Evolutionary conservation across 192 early-diverging fungal genomes (phyloP).

Genomic region (Piromyces finnis): DNA sequence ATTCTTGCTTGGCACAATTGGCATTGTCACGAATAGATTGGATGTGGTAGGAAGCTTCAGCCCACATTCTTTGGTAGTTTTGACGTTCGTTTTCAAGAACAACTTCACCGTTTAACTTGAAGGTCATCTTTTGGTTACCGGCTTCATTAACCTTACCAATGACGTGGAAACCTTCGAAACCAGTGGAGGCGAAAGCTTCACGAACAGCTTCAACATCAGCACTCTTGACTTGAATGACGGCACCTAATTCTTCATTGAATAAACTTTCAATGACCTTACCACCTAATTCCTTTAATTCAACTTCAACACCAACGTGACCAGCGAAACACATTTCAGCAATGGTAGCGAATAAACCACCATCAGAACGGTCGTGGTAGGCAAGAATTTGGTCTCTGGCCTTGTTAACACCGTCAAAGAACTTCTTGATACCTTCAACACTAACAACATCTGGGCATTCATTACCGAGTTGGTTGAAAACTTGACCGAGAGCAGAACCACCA

Average conservation of each 20-base stretch:
- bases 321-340: conserved; percentile 93
- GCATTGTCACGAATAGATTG: conserved; percentile 82
- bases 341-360: conserved; percentile 90
- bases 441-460: conserved; percentile 75
- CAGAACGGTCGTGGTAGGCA: conserved; percentile 97
- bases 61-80: conserved; percentile 67
- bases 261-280: conserved; percentile 32
- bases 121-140: conserved; percentile 23
- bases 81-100: conserved; percentile 40
- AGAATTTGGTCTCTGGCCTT: conserved; percentile 37
- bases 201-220: conserved; percentile 30
- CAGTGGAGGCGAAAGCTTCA: conserved; percentile 19
- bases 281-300: conserved; percentile 39
- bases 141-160: conserved; percentile 35
- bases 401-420: conserved; percentile 67
- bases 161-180: conserved; percentile 35
- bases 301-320: conserved; percentile 61
- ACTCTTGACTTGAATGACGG: conserved; percentile 71
- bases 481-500: conserved; percentile 86
- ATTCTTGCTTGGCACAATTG: conserved; percentile 69
- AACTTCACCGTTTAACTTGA: conserved; percentile 16
- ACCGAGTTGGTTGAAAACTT: conserved; percentile 79
- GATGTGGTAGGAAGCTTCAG: conserved; percentile 80
- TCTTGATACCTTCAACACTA: conserved; percentile 37
- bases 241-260: conserved; percentile 96